A percentile compares a stretch with the other conserved stretches of the same genome.
Evolutionary conservation across 306 rosid species (phyloP).

Genomic region (Fragaria ananassa): DNA sequence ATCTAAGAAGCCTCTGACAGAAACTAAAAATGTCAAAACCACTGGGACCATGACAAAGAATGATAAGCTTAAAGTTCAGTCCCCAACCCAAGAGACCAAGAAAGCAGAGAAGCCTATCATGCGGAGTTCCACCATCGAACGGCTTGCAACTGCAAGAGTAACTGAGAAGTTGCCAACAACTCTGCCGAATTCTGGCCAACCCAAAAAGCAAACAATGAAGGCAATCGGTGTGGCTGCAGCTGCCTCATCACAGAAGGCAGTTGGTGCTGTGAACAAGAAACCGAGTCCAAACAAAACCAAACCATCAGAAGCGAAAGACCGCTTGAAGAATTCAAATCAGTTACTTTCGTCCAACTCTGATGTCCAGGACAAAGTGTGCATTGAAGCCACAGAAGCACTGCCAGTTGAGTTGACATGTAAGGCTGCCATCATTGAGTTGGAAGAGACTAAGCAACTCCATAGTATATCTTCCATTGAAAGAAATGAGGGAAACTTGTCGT

Average conservation of each 20-base stretch:
- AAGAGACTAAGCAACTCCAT: slow-evolving; percentile 38
- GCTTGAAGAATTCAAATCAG: slow-evolving; percentile 33
- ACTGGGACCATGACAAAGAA: slow-evolving; percentile 32
- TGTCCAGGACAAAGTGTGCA: slow-evolving; percentile 34
- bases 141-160: slow-evolving; percentile 66
- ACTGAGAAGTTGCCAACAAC: slow-evolving; percentile 42
- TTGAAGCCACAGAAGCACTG: slow-evolving; percentile 33
- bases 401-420: slow-evolving; percentile 30
- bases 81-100: slow-evolving; percentile 50
- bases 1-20: slow-evolving; percentile 43
- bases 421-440: slow-evolving; percentile 21
- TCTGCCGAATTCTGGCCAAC: slow-evolving; percentile 39
- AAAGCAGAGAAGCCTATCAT: slow-evolving; percentile 58
- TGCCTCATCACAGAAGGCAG: slow-evolving; percentile 39
- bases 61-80: slow-evolving; percentile 44
- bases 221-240: slow-evolving; percentile 33
- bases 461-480: slow-evolving; percentile 37
- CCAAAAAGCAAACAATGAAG: slow-evolving; percentile 52
- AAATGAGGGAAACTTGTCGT: slow-evolving; percentile 22
- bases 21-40: slow-evolving; percentile 31
- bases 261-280: slow-evolving; percentile 49
- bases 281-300: slow-evolving; percentile 47
- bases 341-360: slow-evolving; percentile 35
- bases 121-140: slow-evolving; percentile 74
- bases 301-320: slow-evolving; percentile 40